Conservation (phyloP, 805 yeast species). For the Henningerozyma blattae region DNA sequence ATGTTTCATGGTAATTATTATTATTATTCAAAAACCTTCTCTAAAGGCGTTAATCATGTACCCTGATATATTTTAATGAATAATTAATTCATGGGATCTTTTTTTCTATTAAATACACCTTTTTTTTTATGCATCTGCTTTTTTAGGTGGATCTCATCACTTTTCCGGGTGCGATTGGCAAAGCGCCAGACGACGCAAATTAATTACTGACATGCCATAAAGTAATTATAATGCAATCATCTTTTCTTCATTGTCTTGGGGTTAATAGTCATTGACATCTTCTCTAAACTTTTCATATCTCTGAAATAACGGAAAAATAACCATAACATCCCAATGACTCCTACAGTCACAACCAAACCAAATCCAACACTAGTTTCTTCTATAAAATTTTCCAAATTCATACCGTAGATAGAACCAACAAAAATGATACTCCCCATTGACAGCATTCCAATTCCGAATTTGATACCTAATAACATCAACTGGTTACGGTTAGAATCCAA, state of each 20-base stretch:
- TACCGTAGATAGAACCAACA: constrained; percentile 82
- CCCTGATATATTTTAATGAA: too few relatives aligned
- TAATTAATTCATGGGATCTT: too few relatives aligned
- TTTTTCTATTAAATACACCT: too few relatives aligned
- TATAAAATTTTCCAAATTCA: constrained; percentile 87
- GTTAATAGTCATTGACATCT: constrained; percentile 49
- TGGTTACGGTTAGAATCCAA: constrained; percentile 91
- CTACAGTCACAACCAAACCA: constrained; percentile 30
- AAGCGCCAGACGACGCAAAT: too few relatives aligned
- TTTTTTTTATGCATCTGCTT: too few relatives aligned
- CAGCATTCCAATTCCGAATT: constrained; percentile 72
- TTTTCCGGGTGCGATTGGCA: too few relatives aligned
- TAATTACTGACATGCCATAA: too few relatives aligned
- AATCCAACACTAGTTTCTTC: constrained; percentile 76
- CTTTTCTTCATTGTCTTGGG: background rate
- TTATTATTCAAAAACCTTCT: too few relatives aligned
- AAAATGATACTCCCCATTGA: constrained; percentile 74
- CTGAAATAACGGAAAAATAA: constrained; percentile 44
- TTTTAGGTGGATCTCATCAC: too few relatives aligned
- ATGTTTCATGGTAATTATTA: too few relatives aligned
- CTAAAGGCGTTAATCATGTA: too few relatives aligned
- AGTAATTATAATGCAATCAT: too few relatives aligned
- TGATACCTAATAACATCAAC: constrained; percentile 74
- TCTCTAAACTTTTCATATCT: constrained; percentile 53
- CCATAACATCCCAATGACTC: constrained; percentile 31